Evolutionary conservation across 352 stramenopile species (phyloP), one percentile per base, ranked within the genome.

Genomic region (Hyaloperonospora arabidopsidis): DNA sequence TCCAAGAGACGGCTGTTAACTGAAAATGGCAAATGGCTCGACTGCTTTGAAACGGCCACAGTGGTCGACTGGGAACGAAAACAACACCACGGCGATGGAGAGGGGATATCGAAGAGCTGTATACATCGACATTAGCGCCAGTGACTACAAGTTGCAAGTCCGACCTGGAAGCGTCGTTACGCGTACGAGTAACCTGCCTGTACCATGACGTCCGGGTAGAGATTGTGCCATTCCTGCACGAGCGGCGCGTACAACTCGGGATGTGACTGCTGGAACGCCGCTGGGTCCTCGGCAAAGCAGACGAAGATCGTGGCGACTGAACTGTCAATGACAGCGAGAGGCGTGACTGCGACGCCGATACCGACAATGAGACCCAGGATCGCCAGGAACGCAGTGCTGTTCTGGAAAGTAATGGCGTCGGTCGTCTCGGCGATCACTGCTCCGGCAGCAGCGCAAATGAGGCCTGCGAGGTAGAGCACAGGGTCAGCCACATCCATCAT

Each of bases 241-340:
- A 95, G 69, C 28, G 80, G 77, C 15, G 86, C 67, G 72, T 92
- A 95, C 47, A 92, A 50, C 3, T 93, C 81, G 3, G 79, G 79
- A 64, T 95, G 85, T 45, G 81, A 85, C 15, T 66, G 63, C 55
- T 85, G 72, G 54, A 95, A 87, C n/a, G 85, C 80, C 5, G 68
- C 76, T 0, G 85, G 85, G 52, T 95, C 83, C 67, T 98, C 89
- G 1, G 93, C 93, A 65, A 98, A 98, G 73, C 93, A 98, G 12
- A 98, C 95, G 61, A 98, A 97, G 35, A 98, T 91, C 2, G 95
- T 98, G 39, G 95, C 93, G 15, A 98, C 89, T 2, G 92, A 96
- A 57, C 85, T 96, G 63, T 94, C 84, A 23, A 98, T 90, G 29
- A 97, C 90, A 43, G 84, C 84, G 29, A 97, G 73, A 29, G 95